Evolutionary conservation across 495 filamentous ascomycete species (phyloP).

Genomic region (Amniculicola lignicola): DNA sequence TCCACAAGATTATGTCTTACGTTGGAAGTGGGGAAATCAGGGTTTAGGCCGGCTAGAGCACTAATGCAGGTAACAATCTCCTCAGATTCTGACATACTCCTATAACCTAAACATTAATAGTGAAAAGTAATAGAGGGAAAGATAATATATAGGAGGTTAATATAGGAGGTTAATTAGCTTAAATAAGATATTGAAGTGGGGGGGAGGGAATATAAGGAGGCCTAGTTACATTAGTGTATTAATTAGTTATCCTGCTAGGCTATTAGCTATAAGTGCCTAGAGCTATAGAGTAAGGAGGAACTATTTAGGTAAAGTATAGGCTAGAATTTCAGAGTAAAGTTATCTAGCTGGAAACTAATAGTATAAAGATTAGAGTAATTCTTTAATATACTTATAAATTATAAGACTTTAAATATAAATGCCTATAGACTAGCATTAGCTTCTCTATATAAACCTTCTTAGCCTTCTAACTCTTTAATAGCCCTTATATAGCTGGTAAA

Average conservation of each 20-base stretch:
- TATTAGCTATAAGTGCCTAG: no score
- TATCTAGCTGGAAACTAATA: not conserved
- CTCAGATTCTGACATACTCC: not conserved
- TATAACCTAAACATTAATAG: not conserved
- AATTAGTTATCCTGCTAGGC: no score
- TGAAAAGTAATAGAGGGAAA: not conserved
- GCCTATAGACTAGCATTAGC: not conserved
- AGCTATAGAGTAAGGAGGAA: not conserved
- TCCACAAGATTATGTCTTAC: not conserved
- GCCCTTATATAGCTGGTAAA: not conserved
- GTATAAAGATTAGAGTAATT: not conserved
- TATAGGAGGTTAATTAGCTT: no score
- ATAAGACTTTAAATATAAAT: not conserved
- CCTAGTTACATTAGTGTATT: constrained; percentile 26
- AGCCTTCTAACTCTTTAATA: not conserved
- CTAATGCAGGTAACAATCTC: not conserved
- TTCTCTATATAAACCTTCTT: not conserved
- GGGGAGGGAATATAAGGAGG: no score
- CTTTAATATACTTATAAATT: not conserved
- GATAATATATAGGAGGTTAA: not conserved
- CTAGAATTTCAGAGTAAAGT: not conserved
- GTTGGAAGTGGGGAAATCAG: not conserved
- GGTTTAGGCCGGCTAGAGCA: not conserved
- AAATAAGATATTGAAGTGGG: not conserved
- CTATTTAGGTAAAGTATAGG: not conserved